Evolutionary conservation across 2,329 filamentous ascomycete species (phyloP).

Genomic region (Fusarium mexicanum): DNA sequence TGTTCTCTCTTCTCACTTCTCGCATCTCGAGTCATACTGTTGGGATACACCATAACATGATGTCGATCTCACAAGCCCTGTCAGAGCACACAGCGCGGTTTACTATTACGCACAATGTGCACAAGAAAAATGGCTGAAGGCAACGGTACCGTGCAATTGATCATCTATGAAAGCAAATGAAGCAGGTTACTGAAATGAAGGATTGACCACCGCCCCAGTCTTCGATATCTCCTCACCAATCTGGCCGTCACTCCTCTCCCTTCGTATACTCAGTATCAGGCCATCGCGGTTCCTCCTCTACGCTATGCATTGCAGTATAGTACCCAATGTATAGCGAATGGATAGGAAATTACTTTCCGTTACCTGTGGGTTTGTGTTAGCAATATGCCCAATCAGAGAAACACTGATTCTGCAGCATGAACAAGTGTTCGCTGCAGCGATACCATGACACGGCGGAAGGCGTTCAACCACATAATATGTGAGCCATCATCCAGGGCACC

Average conservation of each 20-base stretch:
- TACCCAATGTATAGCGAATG: neutral
- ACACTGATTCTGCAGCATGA: conserved; percentile 5
- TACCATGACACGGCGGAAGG: conserved; percentile 15
- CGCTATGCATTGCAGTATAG: neutral
- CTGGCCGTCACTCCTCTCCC: neutral
- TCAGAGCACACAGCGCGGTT: conserved; percentile 20
- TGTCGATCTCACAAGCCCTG: conserved; percentile 6
- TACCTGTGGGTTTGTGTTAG: conserved; percentile 17
- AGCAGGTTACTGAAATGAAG: neutral
- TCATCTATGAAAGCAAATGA: conserved; percentile 2
- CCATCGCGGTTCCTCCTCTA: neutral
- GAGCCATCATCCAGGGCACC: neutral
- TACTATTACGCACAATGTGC: neutral
- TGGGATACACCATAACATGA: conserved; percentile 1
- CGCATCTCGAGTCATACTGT: neutral
- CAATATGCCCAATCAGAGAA: neutral
- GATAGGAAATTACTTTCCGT: conserved; percentile 11
- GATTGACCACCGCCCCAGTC: neutral
- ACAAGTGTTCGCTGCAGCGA: conserved; percentile 8
- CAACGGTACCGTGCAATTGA: conserved; percentile 21
- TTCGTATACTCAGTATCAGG: neutral
- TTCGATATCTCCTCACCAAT: neutral
- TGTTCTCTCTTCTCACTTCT: conserved; percentile 11
- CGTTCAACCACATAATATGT: conserved; percentile 1
- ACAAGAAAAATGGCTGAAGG: conserved; percentile 5